Evolutionary conservation across 225 moss, liverwort and hornwort genomes (phyloP), one percentile per base, ranked within the genome.

Genomic region (Pseudoscleropodium purum): DNA sequence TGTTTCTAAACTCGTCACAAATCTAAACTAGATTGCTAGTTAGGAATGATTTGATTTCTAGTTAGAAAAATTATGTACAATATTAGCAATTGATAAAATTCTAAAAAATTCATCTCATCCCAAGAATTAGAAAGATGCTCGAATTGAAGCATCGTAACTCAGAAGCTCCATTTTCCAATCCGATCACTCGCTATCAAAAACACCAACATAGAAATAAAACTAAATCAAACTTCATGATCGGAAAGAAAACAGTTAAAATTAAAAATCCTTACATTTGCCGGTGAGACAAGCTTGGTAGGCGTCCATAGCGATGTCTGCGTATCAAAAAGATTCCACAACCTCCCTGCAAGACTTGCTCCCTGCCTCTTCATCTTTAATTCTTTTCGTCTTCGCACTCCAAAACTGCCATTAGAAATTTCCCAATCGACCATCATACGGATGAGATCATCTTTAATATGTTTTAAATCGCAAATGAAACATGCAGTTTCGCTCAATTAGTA

Each of bases 251-350:
- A 30, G 31, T 23, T 25, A 5, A 75, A 64, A 52, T 6, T 24
- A 2, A 65, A 64, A 29, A 61, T 37, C 30, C 90, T 92, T 75
- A 94, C 94, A 37, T 76, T 19, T 62, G 90, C 60, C 20, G 89
- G 89, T 79, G 89, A n/a, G 90, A 86, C 72, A 59, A 89, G 61
- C 85, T 85, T 89, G 81, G 85, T 12, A 84, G 83, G 41, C 47
- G 64, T 80, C 86, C 90, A 43, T 43, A 83, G 74, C 87, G 90
- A 85, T 83, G 83, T 84, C 88, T 86, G 90, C 18, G 87, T 88
- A 51, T 91, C 91, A 37, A 82, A 85, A 89, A 91, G 75, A 84
- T 67, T 93, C 92, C 94, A 93, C 70, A 95, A 79, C 81, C 92
- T 92, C 65, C 89, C 91, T 69, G 78, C 87, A 64, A 92, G 85